Base-by-base conservation (phyloP, 2,329 filamentous ascomycete species). In the Cercospora zeina region DNA sequence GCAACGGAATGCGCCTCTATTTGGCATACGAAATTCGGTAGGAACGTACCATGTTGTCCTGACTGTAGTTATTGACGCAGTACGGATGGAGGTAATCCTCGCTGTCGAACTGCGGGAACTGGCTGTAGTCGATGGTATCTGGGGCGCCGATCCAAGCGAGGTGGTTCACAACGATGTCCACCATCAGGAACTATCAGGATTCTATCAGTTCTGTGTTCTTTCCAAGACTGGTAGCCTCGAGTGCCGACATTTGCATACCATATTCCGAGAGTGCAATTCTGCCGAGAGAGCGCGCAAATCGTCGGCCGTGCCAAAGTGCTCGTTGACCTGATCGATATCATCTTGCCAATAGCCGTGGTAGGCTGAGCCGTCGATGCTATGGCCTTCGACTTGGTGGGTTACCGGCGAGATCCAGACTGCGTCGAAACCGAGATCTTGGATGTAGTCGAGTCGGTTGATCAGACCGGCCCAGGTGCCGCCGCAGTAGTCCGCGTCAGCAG, bases 381-480 rank as follows among this genome's bases (percentile, higher is more conserved):
- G 64, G 63, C 68, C 61, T 7, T 78, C 72, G 19, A 81, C 69
- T 55, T 81, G 77, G 47, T 75, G 69, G 1, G 83, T 80, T n/a
- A 86, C 77, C 0, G 84, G 84, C 1, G 83, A 85, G 64, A 86
- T 85, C 81, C 78, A 80, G 39, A 69, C 62, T 33, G 68, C 68
- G 51, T 72, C 69, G 62, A 71, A 72, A 34, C 68, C 70, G 83
- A 70, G 68, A 50, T 80, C 80, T 69, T 84, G 78, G 71, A 88
- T 87, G 71, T 87, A 87, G 72, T 87, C 85, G 42, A 88, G 79
- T 64, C 84, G 80, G 63, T 82, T 79, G 66, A 82, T 78, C 31
- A 88, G 78, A 6, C 86, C 86, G 57, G 77, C 73, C 70, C 83
- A 89, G 0, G 82, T 85, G 14, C 86, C 86, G 42, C 85, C 85